These are phyloP conservation scores for Sporothrix sp. DNA, from an alignment of 2,329 filamentous ascomycete genomes.

Conservation along the genomic window DNA sequence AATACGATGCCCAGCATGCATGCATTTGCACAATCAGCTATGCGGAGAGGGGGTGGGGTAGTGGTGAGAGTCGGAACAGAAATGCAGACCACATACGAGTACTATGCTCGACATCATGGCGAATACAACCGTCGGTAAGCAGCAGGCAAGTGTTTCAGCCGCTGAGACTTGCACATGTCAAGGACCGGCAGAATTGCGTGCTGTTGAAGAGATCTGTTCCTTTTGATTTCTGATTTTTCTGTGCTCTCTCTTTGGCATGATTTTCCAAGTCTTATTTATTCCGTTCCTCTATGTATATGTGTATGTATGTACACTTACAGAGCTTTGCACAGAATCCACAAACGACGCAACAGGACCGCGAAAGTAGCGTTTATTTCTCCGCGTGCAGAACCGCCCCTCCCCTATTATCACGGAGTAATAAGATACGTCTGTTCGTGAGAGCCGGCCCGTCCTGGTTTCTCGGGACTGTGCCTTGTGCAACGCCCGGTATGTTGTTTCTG, in stretches of 20 bases:
- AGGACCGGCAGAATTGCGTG: too few species aligned
- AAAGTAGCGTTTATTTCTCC: neutral
- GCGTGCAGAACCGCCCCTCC: neutral
- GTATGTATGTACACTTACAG: too few species aligned
- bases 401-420: too few species aligned
- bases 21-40: too few species aligned
- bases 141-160: conserved; percentile 5
- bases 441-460: conserved; percentile 5
- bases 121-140: neutral
- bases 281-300: neutral
- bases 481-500: neutral
- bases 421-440: too few species aligned
- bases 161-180: neutral
- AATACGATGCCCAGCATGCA: too few species aligned
- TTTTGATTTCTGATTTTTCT: too few species aligned
- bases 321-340: neutral
- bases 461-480: neutral
- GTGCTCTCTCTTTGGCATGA: too few species aligned
- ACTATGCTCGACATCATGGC: neutral
- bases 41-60: too few species aligned
- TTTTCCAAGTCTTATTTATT: neutral
- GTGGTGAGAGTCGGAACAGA: too few species aligned
- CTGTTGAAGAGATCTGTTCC: too few species aligned
- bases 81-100: too few species aligned
- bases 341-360: conserved; percentile 1